Evolutionary conservation across 1,284 basidiomycete species (phyloP).

Genomic region (Peniophora sp.): DNA sequence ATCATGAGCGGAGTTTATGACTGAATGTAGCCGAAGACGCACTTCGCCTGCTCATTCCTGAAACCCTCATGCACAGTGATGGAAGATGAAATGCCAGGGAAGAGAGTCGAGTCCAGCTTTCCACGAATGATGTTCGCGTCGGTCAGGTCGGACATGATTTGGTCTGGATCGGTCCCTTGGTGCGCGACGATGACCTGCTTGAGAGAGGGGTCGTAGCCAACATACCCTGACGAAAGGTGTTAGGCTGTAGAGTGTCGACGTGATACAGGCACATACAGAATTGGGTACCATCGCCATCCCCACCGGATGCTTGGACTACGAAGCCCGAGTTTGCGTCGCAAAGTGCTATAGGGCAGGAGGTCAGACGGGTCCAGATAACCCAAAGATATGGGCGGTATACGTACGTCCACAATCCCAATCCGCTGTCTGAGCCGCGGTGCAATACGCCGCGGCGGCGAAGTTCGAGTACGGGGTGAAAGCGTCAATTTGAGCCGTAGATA

Average conservation of each 20-base stretch:
- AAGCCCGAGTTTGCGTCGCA: slow-evolving; percentile 48
- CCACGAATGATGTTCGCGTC: slow-evolving; percentile 40
- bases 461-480: slow-evolving; percentile 32
- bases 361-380: too few species aligned
- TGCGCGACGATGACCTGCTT: slow-evolving; percentile 41
- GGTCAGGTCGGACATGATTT: slow-evolving; percentile 41
- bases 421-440: slow-evolving; percentile 20
- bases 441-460: slow-evolving; percentile 29
- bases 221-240: slow-evolving; percentile 24
- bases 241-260: too few species aligned
- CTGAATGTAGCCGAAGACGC: not conserved
- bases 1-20: not conserved
- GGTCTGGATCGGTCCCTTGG: slow-evolving; percentile 38
- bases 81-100: slow-evolving; percentile 44
- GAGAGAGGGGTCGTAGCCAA: slow-evolving; percentile 35
- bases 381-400: slow-evolving; percentile 11
- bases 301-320: slow-evolving; percentile 47
- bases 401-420: slow-evolving; percentile 29
- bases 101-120: slow-evolving; percentile 36
- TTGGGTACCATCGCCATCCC: slow-evolving; percentile 43
- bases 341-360: slow-evolving; percentile 23
- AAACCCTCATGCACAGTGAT: slow-evolving; percentile 56
- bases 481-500: slow-evolving; percentile 22
- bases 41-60: slow-evolving; percentile 43
- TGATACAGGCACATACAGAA: slow-evolving; percentile 22